Conservation (phyloP, 176 grass and related monocot species). For the Coix lacrymajobi region DNA sequence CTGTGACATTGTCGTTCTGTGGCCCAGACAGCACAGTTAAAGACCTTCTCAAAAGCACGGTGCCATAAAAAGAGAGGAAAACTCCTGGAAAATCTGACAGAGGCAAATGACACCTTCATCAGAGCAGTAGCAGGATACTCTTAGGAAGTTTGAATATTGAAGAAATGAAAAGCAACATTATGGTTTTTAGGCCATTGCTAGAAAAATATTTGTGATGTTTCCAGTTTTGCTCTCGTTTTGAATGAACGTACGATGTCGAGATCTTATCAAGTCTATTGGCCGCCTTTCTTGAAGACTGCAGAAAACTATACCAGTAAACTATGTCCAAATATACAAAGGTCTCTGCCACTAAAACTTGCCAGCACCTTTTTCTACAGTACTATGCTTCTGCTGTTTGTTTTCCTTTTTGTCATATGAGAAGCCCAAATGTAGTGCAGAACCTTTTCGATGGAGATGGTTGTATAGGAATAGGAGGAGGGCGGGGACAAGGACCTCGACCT, state of each 20-base stretch:
- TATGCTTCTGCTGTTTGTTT: background rate
- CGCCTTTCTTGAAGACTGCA: background rate
- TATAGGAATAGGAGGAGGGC: background rate
- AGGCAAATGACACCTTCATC: background rate
- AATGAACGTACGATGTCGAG: background rate
- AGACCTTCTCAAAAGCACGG: slow-evolving; percentile 20
- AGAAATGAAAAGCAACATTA: background rate
- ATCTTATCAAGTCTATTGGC: background rate
- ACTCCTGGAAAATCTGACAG: slow-evolving; percentile 16
- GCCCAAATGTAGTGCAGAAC: background rate
- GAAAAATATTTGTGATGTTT: background rate
- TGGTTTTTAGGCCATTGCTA: background rate
- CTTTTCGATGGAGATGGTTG: background rate
- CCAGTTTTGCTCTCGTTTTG: background rate
- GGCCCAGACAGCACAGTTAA: slow-evolving; percentile 7
- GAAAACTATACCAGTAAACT: background rate
- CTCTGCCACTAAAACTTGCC: background rate
- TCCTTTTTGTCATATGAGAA: background rate
- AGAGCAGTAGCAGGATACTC: background rate
- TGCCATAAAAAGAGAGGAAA: slow-evolving; percentile 29
- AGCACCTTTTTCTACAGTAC: background rate
- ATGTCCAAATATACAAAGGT: background rate
- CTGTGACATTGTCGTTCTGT: slow-evolving; percentile 9
- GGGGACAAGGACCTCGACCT: background rate
- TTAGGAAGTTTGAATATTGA: background rate